phyloP scores from a whole-genome alignment of 1,284 basidiomycete species.

The Trametes sp. region DNA sequence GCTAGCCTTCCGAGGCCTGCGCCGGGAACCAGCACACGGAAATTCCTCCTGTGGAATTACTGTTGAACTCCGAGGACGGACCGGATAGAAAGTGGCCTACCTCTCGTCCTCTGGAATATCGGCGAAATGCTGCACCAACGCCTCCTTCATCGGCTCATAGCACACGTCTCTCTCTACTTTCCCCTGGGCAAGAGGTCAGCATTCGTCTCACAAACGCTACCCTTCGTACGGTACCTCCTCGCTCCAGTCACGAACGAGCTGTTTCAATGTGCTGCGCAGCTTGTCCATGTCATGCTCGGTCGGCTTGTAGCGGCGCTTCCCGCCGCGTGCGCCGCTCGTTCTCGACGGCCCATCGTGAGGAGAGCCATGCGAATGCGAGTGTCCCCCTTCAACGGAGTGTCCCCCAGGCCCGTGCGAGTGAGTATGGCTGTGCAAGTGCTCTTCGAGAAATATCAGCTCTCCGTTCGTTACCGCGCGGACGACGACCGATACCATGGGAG shows the following conservation, averaged over 20 bases:
- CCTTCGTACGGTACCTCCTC: conserved; percentile 50
- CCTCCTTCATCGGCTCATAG: conserved; percentile 83
- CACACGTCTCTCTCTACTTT: conserved; percentile 76
- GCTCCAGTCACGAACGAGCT: conserved; percentile 93
- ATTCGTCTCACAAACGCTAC: neutral
- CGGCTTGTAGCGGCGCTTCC: conserved; percentile 51
- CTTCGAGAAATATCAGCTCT: conserved; percentile 3
- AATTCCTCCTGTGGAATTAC: conserved; percentile 49
- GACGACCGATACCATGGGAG: neutral
- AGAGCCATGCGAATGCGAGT: conserved; percentile 36
- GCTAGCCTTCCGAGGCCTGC: conserved; percentile 87
- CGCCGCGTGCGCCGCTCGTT: neutral
- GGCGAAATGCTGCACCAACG: conserved; percentile 67
- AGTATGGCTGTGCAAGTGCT: conserved; percentile 28
- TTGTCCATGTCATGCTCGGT: conserved; percentile 86
- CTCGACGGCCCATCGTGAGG: conserved; percentile 37
- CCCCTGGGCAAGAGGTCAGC: conserved; percentile 55
- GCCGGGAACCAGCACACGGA: conserved; percentile 87
- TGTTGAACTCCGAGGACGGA: neutral
- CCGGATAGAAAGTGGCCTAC: conserved; percentile 42
- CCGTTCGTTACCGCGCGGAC: no score
- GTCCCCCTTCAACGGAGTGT: conserved; percentile 25
- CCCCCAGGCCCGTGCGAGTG: neutral
- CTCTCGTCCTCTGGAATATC: conserved; percentile 60
- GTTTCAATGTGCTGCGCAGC: conserved; percentile 87